Evolutionary conservation across 495 filamentous ascomycete species (phyloP).

Genomic region (Tuber microsphaerosporum): DNA sequence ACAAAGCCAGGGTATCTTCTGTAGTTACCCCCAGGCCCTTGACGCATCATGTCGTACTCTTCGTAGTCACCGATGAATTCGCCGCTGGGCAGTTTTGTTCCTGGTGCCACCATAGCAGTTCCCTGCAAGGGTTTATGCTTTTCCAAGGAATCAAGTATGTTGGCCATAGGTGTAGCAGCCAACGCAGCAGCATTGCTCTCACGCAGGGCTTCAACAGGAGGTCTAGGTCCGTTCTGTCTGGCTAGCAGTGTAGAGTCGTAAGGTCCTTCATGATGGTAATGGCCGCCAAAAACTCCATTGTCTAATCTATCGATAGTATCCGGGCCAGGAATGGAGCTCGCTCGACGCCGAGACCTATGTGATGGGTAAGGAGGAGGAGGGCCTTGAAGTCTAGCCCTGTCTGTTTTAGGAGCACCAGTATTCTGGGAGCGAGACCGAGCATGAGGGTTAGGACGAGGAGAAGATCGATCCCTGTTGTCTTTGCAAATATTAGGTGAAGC

Average conservation of each 20-base stretch:
- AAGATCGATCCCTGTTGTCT: slow-evolving; percentile 5
- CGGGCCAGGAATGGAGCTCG: slow-evolving; percentile 51
- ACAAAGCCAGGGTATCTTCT: slow-evolving; percentile 62
- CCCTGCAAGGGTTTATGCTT: slow-evolving; percentile 81
- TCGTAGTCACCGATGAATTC: slow-evolving; percentile 63
- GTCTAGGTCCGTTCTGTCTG: slow-evolving; percentile 53
- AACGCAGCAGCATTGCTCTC: slow-evolving; percentile 70
- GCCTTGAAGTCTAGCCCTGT: slow-evolving; percentile 13
- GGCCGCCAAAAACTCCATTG: slow-evolving; percentile 48
- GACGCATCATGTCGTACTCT: slow-evolving; percentile 79
- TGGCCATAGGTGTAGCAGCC: slow-evolving; percentile 73
- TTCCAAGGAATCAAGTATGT: slow-evolving; percentile 64
- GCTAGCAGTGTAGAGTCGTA: slow-evolving; percentile 76
- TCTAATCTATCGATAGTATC: slow-evolving; percentile 82
- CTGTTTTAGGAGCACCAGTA: slow-evolving; percentile 18
- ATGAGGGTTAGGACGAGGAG: slow-evolving; percentile 9
- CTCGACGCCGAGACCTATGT: slow-evolving; percentile 47
- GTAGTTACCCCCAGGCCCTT: slow-evolving; percentile 55
- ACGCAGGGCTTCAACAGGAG: slow-evolving; percentile 69
- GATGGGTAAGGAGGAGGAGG: slow-evolving; percentile 31
- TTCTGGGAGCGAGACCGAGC: slow-evolving; percentile 6
- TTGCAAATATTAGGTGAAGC: neutral
- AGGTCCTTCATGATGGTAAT: slow-evolving; percentile 87
- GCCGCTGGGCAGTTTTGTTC: slow-evolving; percentile 58
- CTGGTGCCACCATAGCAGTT: slow-evolving; percentile 66